Evolutionary conservation across 2,329 filamentous ascomycete species (phyloP), one percentile per base, ranked within the genome.

Genomic region (Domatiomyces catenatus): DNA sequence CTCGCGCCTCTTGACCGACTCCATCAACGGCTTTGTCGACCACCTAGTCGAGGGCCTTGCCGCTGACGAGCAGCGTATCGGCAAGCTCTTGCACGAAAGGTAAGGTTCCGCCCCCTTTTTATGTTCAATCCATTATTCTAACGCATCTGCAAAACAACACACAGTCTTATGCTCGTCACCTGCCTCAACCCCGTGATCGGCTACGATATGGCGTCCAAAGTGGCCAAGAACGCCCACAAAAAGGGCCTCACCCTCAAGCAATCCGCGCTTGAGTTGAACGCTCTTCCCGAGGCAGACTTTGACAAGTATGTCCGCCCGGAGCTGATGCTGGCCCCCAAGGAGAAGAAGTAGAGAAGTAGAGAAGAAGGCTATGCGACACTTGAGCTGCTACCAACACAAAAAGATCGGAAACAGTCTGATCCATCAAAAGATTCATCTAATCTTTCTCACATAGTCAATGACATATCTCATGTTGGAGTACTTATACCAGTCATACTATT

Each of bases 171-270:
- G 92, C 79, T 96, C 59, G 92, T 96, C 36, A 98, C 92, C 58
- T 95, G 90, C 76, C 76, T 96, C 56, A 95, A 95, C 77, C 88
- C 89, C 60, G 86, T 94, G 69, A 95, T 96, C 65, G 90, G 89
- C 54, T 94, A 95, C 70, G 89, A 95, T 67, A 93, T 93, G 86
- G 89, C 89, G 48, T 88, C 83, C 70, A 94, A 94, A 75, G 89
- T 94, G 20, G 89, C 89, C 64, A 95, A 95, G 82, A 93, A 98
- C 65, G 92, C 92, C 15, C 92, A 98, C 75, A 95, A 95, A 80
- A 96, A 96, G 80, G 88, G 88, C 32, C 71, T 90, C 48, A 95
- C 88, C 20, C 78, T 98, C 52, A 95, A 95, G 76, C 73, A 94
- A 72, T 90, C 84, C 63, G 90, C 92, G 18, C 81, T 96, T 76